These are phyloP conservation scores for Elsinoe australis DNA, from an alignment of 2,329 filamentous ascomycete species.

Conservation along the genomic window DNA sequence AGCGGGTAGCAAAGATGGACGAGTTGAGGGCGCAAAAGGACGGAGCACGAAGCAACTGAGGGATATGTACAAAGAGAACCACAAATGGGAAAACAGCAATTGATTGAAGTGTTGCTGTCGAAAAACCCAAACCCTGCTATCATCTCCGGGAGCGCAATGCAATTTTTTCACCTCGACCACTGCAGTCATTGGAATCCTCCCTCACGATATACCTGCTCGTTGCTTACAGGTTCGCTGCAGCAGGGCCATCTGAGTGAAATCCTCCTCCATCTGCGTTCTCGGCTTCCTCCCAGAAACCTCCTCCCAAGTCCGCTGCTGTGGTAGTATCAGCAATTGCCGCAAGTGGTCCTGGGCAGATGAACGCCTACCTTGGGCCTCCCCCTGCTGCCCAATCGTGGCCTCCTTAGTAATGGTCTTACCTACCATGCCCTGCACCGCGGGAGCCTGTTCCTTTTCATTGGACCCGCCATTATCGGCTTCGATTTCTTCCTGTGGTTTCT, in stretches of 20 bases:
- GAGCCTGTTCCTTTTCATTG: too few species aligned
- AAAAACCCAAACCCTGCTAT: neutral
- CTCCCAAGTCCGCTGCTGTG: neutral
- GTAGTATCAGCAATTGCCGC: neutral
- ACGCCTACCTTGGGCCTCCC: neutral
- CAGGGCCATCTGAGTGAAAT: neutral
- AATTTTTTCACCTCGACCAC: neutral
- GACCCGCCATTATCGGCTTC: too few species aligned
- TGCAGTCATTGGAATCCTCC: neutral
- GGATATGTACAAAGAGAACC: neutral
- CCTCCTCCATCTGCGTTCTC: neutral
- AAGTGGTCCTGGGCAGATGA: neutral
- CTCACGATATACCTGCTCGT: neutral
- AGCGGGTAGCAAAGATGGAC: slow-evolving; percentile 97
- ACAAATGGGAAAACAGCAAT: slow-evolving; percentile 11
- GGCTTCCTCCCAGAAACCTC: neutral
- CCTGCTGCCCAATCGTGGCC: too few species aligned
- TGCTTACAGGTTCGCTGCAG: neutral
- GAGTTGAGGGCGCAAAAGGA: slow-evolving; percentile 81
- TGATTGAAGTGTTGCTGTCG: neutral
- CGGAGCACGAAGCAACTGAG: slow-evolving; percentile 74
- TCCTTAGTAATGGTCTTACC: too few species aligned
- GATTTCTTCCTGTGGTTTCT: too few species aligned
- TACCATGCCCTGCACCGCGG: too few species aligned
- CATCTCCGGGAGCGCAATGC: neutral